Percentiles rank a stretch among this genome's conserved stretches.
Evolutionary conservation across 2,329 filamentous ascomycete species (phyloP).

Genomic region (Pseudofabraea citricarpa): DNA sequence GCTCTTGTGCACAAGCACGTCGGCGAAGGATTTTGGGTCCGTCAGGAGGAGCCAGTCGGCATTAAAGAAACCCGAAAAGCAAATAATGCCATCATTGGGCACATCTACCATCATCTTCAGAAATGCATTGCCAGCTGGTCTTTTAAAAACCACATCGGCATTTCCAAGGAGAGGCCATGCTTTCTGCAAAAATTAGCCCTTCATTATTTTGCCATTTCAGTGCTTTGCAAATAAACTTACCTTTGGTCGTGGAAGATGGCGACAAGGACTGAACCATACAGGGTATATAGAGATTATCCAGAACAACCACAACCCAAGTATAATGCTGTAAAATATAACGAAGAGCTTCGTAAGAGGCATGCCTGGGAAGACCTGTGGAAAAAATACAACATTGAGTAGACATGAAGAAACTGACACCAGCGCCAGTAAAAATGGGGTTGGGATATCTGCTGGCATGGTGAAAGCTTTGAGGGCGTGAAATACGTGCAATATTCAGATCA

Average conservation of each 20-base stretch:
- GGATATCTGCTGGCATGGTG: constrained; percentile 4
- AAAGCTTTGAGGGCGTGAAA: too few relatives aligned
- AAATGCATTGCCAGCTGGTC: constrained; percentile 12
- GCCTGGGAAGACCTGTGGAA: constrained; percentile 14
- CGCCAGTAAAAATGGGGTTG: constrained; percentile 6
- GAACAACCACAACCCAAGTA: constrained; percentile 10
- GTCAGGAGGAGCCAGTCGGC: constrained; percentile 53
- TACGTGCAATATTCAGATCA: too few relatives aligned
- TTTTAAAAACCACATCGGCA: constrained; percentile 7
- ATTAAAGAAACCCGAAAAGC: constrained; percentile 58
- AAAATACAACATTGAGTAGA: constrained; percentile 10
- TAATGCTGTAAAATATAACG: constrained; percentile 5
- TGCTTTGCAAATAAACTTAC: constrained; percentile 4
- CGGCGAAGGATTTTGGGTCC: constrained; percentile 57
- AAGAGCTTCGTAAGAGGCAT: constrained; percentile 11
- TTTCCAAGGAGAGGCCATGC: constrained; percentile 5
- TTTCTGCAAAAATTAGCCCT: background rate
- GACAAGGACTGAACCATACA: constrained; percentile 13
- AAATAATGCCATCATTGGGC: constrained; percentile 63
- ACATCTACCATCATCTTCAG: constrained; percentile 42
- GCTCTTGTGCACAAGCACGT: constrained; percentile 61
- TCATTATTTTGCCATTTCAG: background rate
- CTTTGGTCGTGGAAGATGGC: constrained; percentile 16
- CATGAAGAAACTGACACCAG: constrained; percentile 9
- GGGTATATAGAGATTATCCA: constrained; percentile 17